Conservation (phyloP, 2,329 filamentous ascomycete genomes). For the Aureobasidium namibiae region DNA sequence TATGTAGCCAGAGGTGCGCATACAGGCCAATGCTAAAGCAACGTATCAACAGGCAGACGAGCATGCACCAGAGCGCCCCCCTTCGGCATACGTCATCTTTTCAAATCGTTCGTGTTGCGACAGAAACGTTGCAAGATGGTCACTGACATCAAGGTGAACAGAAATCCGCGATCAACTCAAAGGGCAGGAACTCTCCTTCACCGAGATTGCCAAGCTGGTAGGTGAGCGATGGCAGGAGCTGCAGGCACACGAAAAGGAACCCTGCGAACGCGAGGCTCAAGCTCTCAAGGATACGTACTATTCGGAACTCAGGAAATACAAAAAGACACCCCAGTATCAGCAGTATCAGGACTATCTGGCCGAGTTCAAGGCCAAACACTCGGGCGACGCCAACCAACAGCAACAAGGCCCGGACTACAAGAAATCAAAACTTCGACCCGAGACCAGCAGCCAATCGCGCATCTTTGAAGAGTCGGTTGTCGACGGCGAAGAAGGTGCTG, state of each 20-base stretch:
- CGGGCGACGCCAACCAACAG: background rate
- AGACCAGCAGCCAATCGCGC: background rate
- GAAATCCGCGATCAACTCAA: conserved; percentile 72
- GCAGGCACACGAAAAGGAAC: conserved; percentile 57
- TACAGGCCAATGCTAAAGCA: conserved; percentile 11
- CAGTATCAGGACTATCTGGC: conserved; percentile 64
- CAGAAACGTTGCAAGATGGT: background rate
- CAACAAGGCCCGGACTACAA: background rate
- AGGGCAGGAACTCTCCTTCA: conserved; percentile 68
- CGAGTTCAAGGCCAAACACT: conserved; percentile 69
- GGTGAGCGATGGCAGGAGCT: conserved; percentile 76
- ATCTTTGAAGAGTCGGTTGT: background rate
- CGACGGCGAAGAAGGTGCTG: background rate
- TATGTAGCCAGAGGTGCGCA: conserved; percentile 24
- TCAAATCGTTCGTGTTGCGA: conserved; percentile 60
- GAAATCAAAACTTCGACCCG: background rate
- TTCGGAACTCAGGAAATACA: conserved; percentile 63
- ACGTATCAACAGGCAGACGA: conserved; percentile 54
- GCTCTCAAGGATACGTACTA: conserved; percentile 70
- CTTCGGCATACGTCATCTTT: conserved; percentile 78
- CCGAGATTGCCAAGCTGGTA: conserved; percentile 74
- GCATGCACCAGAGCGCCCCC: conserved; percentile 69
- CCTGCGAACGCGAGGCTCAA: conserved; percentile 64
- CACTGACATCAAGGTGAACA: conserved; percentile 24
- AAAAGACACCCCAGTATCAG: conserved; percentile 63